Conservation (phyloP, 139 green algal species). For the Micractinium conductrix region DNA sequence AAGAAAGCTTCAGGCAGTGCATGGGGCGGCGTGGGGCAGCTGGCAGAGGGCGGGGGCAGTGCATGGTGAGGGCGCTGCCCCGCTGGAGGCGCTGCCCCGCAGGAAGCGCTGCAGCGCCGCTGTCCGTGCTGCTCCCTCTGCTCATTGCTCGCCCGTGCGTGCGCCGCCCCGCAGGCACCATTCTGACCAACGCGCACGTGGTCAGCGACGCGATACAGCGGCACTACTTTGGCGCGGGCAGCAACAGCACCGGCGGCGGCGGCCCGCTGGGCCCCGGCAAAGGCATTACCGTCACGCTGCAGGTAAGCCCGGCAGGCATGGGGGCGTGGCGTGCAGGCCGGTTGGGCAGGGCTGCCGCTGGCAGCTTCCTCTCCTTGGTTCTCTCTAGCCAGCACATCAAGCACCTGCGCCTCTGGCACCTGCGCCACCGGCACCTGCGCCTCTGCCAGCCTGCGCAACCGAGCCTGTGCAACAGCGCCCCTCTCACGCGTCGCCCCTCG, state of each 20-base stretch:
- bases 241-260: constrained; percentile 35
- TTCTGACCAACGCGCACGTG: constrained; percentile 87
- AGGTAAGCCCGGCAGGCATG: too few species aligned
- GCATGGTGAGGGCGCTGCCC: background rate
- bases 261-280: background rate
- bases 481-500: too few species aligned
- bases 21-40: background rate
- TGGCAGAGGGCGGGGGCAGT: background rate
- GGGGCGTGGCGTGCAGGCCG: too few species aligned
- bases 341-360: too few species aligned
- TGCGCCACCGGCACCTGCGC: background rate
- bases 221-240: background rate
- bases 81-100: too few species aligned
- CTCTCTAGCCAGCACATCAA: too few species aligned
- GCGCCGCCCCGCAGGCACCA: constrained; percentile 46
- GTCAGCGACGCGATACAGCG: constrained; percentile 58
- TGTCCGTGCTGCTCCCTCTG: background rate
- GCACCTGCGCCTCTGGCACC: too few species aligned
- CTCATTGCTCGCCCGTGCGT: background rate
- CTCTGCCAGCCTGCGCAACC: too few species aligned
- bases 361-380: too few species aligned
- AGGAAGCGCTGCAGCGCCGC: too few species aligned
- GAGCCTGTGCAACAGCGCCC: too few species aligned
- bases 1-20: background rate
- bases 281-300: constrained; percentile 66